Conservation (phyloP, 2,329 filamentous ascomycete species). For the Xylaria multiplex region DNA sequence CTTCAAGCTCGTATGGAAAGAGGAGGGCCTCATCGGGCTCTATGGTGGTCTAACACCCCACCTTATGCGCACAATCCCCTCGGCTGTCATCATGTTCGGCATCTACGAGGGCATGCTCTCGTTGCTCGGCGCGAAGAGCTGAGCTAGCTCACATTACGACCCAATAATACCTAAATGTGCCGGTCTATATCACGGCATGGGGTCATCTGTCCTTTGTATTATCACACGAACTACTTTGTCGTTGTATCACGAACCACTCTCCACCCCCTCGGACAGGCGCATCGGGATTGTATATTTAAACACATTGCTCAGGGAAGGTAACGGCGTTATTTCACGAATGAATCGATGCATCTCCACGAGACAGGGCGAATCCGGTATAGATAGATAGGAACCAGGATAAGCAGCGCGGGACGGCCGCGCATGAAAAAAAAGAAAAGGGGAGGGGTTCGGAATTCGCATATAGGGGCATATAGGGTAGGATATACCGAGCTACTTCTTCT, state of each 20-base stretch:
- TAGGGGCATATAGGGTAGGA: constrained; percentile 1
- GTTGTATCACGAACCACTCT: constrained; percentile 21
- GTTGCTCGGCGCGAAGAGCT: constrained; percentile 48
- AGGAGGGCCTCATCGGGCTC: constrained; percentile 85
- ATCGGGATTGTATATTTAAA: constrained; percentile 15
- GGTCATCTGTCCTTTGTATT: constrained; percentile 8
- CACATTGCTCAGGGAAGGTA: constrained; percentile 7
- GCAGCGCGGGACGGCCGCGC: not conserved
- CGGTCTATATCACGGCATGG: not conserved
- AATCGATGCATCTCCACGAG: constrained; percentile 23
- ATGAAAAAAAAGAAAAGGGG: too few species aligned
- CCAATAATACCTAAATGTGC: not conserved
- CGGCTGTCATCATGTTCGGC: constrained; percentile 95
- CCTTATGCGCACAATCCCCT: constrained; percentile 88
- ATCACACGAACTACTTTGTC: constrained; percentile 4
- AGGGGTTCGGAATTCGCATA: not conserved
- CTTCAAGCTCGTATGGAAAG: constrained; percentile 86
- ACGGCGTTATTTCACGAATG: constrained; percentile 23
- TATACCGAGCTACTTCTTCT: not conserved
- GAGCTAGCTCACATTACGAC: constrained; percentile 22
- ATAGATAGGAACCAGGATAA: constrained; percentile 14
- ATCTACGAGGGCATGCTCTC: constrained; percentile 74
- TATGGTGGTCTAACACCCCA: constrained; percentile 94
- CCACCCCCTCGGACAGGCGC: not conserved
- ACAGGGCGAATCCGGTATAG: constrained; percentile 12